Conservation (phyloP, 176 grass and related monocot species). For the Aegilops longissima region DNA sequence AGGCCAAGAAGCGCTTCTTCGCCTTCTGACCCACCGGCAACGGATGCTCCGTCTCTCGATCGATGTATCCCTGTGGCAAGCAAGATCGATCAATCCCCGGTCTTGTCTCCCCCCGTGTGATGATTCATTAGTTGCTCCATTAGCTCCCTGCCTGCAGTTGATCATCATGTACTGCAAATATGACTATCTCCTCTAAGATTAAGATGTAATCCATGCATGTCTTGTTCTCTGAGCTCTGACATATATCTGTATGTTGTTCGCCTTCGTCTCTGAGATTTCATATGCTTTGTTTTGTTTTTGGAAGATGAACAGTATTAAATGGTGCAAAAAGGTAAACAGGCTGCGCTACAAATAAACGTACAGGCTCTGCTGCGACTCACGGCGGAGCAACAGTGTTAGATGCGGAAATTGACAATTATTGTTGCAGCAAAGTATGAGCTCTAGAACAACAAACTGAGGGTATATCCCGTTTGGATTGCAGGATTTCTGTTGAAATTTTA, state of each 20-base stretch:
- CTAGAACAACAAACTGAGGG: neutral
- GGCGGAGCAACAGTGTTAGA: neutral
- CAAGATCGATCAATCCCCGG: neutral
- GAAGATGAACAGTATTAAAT: neutral
- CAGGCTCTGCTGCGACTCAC: neutral
- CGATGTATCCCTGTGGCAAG: neutral
- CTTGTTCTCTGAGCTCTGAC: neutral
- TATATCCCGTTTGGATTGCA: neutral
- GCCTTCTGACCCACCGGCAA: constrained; percentile 30
- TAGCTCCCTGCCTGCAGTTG: neutral
- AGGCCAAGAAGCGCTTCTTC: constrained; percentile 43
- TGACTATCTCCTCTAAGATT: neutral
- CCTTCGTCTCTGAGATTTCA: neutral
- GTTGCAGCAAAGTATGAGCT: neutral
- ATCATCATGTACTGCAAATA: neutral
- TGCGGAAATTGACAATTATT: neutral
- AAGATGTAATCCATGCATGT: neutral
- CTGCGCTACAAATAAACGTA: neutral
- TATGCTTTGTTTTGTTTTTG: too few species aligned
- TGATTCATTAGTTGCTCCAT: neutral
- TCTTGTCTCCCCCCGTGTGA: neutral
- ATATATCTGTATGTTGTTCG: neutral
- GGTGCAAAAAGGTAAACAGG: neutral
- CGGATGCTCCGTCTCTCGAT: neutral
- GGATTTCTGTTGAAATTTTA: neutral